Base-by-base conservation (phyloP, 208 protist species). In the Trypanosoma mega region DNA sequence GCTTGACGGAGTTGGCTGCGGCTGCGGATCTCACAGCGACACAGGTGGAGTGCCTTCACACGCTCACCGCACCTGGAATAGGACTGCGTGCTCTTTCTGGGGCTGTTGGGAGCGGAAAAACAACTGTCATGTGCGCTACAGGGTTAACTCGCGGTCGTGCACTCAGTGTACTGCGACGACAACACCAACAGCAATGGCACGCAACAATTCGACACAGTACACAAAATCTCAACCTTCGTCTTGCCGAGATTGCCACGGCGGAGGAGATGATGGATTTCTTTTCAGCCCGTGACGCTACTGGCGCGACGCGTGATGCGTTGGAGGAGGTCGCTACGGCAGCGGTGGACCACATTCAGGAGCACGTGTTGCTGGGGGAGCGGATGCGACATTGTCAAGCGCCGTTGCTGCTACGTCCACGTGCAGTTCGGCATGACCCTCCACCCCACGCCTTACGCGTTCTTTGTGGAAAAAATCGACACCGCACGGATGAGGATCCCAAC, bases 21-120 rank as follows among this genome's bases (percentile, higher is more conserved):
- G 12, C 55, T 12, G 53, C 67, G 7, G 48, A 69, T 50, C 80
- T 94, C 44, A 85, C 84, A 11, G 72, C 79, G 7, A 72, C 82
- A 33, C 87, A 94, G 69, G 72, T 83, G 9, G 83, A 89, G 71
- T 83, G 76, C 48, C 66, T 94, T 39, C 77, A 86, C 37, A 60
- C 68, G 27, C 64, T 88, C 7, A 55, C 44, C 31, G 51, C 33
- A 8, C 3, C 26, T n/a, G 41, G 53, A 1, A 8, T 49, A 20
- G 70, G 49, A 2, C 29, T 68, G 24, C 46, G 72, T 16, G 47
- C 52, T 20, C 63, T 93, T 41, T 74, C 82, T 20, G 87, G 87
- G 7, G 62, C 70, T 43, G 74, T 74, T 1, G 87, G 87, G 16
- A 89, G 82, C 45, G 87, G 87, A 14, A 91, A 91, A 55, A 88